These are phyloP conservation scores for Calonectria hongkongensis DNA, from an alignment of 2,329 filamentous ascomycete genomes.

Conservation along the genomic window DNA sequence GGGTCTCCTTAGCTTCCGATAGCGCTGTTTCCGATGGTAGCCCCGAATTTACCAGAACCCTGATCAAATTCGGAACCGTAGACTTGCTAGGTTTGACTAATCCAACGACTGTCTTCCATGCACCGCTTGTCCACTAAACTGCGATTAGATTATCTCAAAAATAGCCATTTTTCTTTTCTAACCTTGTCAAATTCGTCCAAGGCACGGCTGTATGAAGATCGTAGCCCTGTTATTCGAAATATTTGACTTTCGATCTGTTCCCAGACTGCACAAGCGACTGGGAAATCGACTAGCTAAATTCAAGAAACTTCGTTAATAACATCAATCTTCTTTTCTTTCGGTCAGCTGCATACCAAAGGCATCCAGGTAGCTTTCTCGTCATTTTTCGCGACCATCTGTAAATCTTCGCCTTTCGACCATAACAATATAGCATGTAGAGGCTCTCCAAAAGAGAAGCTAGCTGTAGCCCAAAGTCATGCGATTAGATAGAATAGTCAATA, in stretches of 20 bases:
- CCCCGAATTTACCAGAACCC: constrained; percentile 45
- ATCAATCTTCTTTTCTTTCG: not conserved
- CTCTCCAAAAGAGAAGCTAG: constrained; percentile 54
- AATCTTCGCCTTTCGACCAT: constrained; percentile 48
- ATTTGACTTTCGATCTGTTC: constrained; percentile 28
- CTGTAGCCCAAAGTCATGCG: constrained; percentile 32
- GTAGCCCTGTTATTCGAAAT: constrained; percentile 11
- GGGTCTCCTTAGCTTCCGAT: constrained; percentile 56
- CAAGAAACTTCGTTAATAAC: not conserved
- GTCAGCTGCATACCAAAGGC: constrained; percentile 47
- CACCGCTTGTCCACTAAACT: not conserved
- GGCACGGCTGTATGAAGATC: constrained; percentile 32
- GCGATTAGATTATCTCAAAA: not conserved
- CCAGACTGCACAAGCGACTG: constrained; percentile 31
- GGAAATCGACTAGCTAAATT: constrained; percentile 40
- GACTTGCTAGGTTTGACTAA: not conserved
- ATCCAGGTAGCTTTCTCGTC: constrained; percentile 56
- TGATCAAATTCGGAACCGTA: constrained; percentile 46
- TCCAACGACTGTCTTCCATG: not conserved
- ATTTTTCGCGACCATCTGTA: constrained; percentile 54
- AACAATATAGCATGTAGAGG: constrained; percentile 47
- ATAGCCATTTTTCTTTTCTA: not conserved
- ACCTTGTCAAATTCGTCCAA: constrained; percentile 38
- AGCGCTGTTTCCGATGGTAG: constrained; percentile 52
- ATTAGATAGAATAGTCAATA: not conserved